These are phyloP conservation scores for Brettanomyces nanus DNA, from an alignment of 805 yeast species.

Conservation along the genomic window DNA sequence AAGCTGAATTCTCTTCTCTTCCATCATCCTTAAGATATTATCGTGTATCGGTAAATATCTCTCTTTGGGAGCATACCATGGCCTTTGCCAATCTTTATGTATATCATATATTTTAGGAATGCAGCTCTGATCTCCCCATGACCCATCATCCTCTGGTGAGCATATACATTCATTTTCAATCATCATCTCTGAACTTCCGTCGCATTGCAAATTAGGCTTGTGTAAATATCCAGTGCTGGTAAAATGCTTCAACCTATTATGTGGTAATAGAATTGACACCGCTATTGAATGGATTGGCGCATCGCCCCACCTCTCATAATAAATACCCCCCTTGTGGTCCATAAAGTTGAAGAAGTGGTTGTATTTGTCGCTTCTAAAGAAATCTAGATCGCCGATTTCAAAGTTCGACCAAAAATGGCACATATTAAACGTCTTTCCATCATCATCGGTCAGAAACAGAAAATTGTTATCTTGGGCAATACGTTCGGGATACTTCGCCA, in stretches of 20 bases:
- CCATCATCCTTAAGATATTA: conserved; percentile 10
- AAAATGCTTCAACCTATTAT: conserved; percentile 28
- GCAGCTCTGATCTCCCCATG: conserved; percentile 44
- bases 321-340: conserved; percentile 57
- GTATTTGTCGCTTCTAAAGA: conserved; percentile 51
- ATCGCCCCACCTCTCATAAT: conserved; percentile 60
- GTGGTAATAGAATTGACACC: conserved; percentile 23
- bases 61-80: conserved; percentile 18
- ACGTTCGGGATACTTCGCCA: conserved; percentile 44
- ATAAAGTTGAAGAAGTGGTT: conserved; percentile 45
- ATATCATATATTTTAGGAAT: conserved; percentile 36
- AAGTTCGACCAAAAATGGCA: conserved; percentile 65
- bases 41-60: conserved; percentile 23
- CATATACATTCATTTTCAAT: conserved; percentile 43
- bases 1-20: conserved; percentile 5
- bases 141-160: conserved; percentile 37
- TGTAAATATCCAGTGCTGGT: conserved; percentile 48
- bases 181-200: conserved; percentile 39
- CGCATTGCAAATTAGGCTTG: conserved; percentile 52
- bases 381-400: conserved; percentile 50
- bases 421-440: conserved; percentile 36
- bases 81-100: conserved; percentile 19
- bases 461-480: conserved; percentile 40
- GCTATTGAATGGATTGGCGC: conserved; percentile 27
- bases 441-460: conserved; percentile 40